These are phyloP conservation scores for Dactylorhiza incarnata DNA, from an alignment of 106 monocot genomes.

Conservation along the genomic window DNA sequence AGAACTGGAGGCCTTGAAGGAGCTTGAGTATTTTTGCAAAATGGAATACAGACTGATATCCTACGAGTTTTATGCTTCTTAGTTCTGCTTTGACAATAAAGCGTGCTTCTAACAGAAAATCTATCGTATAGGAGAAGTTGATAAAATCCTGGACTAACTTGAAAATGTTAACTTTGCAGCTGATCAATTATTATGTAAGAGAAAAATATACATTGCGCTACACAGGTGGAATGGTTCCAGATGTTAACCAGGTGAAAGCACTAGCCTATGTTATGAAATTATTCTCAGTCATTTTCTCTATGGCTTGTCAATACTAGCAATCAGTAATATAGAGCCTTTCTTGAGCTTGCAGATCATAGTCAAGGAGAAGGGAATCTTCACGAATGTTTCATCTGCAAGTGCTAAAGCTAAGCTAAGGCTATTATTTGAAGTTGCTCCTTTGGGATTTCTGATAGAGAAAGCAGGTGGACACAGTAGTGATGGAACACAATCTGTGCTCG, in stretches of 20 bases:
- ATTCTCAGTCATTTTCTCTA: neutral
- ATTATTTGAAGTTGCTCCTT: constrained; percentile 85
- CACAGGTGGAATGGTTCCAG: constrained; percentile 98
- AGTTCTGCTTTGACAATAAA: no score
- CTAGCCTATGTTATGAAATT: neutral
- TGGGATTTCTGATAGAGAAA: constrained; percentile 83
- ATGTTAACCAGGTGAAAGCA: constrained; percentile 76
- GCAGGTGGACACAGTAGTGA: constrained; percentile 96
- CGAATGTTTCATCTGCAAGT: constrained; percentile 80
- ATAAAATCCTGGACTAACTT: neutral
- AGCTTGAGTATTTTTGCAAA: no score
- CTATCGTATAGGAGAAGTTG: neutral
- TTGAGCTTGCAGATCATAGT: constrained; percentile 67
- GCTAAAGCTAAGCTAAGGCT: constrained; percentile 91
- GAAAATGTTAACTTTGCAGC: constrained; percentile 5
- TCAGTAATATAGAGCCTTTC: neutral
- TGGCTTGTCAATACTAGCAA: no score
- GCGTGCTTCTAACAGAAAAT: no score
- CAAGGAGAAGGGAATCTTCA: constrained; percentile 96
- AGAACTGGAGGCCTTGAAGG: no score
- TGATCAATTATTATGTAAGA: constrained; percentile 69
- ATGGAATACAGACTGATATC: no score
- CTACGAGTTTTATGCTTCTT: no score
- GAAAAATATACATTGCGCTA: constrained; percentile 99
- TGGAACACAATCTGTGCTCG: constrained; percentile 73